Percentiles rank a stretch among this genome's conserved stretches.
Conservation (phyloP, 106 monocot genomes). For the Phalaenopsis equestris region DNA sequence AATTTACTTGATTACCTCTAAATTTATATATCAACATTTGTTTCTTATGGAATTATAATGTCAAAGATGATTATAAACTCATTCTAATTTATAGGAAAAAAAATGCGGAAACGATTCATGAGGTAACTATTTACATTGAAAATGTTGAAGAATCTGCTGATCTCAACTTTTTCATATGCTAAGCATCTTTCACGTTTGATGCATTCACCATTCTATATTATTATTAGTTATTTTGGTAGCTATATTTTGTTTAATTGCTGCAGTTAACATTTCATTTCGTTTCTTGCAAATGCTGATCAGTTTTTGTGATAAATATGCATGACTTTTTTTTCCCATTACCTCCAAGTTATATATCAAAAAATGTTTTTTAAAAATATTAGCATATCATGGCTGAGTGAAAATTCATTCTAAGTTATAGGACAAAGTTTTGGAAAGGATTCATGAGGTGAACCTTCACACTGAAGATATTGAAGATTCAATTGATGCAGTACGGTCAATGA, state of each 20-base stretch:
- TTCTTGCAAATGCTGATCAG: not conserved
- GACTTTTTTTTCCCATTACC: not conserved
- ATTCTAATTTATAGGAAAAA: conserved; percentile 34
- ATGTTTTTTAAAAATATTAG: not conserved
- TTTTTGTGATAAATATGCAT: not conserved
- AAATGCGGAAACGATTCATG: conserved; percentile 49
- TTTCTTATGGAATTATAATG: not conserved
- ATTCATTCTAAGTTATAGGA: conserved; percentile 26
- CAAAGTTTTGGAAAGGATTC: conserved; percentile 52
- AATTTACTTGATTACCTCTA: not conserved
- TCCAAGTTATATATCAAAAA: not conserved
- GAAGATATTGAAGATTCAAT: conserved; percentile 97
- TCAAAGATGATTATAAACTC: not conserved
- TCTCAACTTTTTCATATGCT: not conserved
- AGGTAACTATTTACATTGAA: conserved; percentile 49
- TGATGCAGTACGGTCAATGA: conserved; percentile 57
- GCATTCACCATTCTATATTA: not conserved
- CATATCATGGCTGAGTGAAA: not conserved
- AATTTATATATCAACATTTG: not conserved
- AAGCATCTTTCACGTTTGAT: not conserved
- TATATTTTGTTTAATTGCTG: not conserved
- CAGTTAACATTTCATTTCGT: not conserved
- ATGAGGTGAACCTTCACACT: conserved; percentile 62
- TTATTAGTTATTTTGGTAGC: not conserved
- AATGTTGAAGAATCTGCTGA: conserved; percentile 65